These are phyloP conservation scores for Leccinum subgranulosum DNA, from an alignment of 768 basidiomycete genomes.

Conservation along the genomic window DNA sequence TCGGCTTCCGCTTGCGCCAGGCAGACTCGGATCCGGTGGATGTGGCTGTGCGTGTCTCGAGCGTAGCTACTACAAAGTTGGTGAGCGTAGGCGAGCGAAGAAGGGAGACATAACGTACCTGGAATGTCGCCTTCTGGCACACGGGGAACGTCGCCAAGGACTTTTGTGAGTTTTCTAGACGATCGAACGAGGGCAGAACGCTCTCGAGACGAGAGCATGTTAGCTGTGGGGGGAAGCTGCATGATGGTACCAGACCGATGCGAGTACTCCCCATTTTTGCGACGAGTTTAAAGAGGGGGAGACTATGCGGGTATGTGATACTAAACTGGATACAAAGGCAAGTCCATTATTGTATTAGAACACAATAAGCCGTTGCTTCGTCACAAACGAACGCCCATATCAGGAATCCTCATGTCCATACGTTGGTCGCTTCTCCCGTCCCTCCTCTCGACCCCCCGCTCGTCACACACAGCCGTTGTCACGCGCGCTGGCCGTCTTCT, in stretches of 20 bases:
- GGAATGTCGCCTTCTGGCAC: constrained; percentile 38
- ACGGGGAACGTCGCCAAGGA: constrained; percentile 60
- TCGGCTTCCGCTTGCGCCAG: constrained; percentile 28
- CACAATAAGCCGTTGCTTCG: constrained; percentile 2
- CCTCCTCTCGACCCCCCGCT: constrained; percentile 30
- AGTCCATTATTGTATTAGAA: neutral
- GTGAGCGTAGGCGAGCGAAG: neutral
- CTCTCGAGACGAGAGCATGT: constrained; percentile 48
- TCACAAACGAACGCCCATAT: neutral
- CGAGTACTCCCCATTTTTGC: neutral
- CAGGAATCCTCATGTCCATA: constrained; percentile 12
- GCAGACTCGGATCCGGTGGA: constrained; percentile 6
- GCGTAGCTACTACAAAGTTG: neutral
- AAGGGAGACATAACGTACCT: neutral
- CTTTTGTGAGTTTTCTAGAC: constrained; percentile 55
- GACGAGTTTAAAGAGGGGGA: constrained; percentile 10
- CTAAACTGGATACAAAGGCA: constrained; percentile 22
- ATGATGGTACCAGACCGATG: constrained; percentile 26
- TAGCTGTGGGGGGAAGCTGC: constrained; percentile 52
- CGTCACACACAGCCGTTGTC: constrained; percentile 40
- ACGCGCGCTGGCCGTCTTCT: constrained; percentile 26
- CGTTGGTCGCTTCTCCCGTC: constrained; percentile 29
- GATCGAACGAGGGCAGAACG: constrained; percentile 55
- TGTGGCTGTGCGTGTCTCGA: neutral
- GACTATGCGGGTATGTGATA: constrained; percentile 8